Percentiles rank a stretch among this genome's conserved stretches.
phyloP scores from a whole-genome alignment of 106 monocot species.

The Posidonia australis region DNA sequence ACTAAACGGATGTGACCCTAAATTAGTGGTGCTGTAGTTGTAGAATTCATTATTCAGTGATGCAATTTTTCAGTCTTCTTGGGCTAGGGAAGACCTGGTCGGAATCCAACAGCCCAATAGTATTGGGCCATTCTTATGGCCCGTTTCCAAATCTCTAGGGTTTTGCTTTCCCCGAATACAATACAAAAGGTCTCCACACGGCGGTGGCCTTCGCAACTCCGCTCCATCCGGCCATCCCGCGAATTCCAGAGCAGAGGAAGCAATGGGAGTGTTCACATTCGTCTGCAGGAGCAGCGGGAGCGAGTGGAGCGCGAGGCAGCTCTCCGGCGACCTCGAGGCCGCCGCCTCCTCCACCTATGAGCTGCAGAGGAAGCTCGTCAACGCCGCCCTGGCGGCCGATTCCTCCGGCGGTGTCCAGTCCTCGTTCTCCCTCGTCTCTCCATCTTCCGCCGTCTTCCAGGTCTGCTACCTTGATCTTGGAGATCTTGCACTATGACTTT shows the following conservation, averaged over 20 bases:
- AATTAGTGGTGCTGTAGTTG: too few relatives aligned
- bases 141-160: too few relatives aligned
- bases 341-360: constrained; percentile 46
- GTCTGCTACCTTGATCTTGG: constrained; percentile 5
- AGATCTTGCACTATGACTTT: background rate
- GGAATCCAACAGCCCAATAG: too few relatives aligned
- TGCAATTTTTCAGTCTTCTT: too few relatives aligned
- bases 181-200: too few relatives aligned
- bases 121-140: too few relatives aligned
- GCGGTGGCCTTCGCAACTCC: too few relatives aligned
- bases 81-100: too few relatives aligned
- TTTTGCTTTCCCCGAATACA: too few relatives aligned
- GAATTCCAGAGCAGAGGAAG: background rate
- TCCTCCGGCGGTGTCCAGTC: constrained; percentile 61
- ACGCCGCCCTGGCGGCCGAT: constrained; percentile 40
- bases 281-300: constrained; percentile 58
- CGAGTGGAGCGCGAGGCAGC: constrained; percentile 75
- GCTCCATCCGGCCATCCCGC: too few relatives aligned
- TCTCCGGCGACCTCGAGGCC: constrained; percentile 57
- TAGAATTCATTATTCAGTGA: too few relatives aligned
- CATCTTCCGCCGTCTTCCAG: constrained; percentile 81
- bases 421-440: constrained; percentile 64
- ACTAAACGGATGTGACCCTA: too few relatives aligned
- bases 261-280: constrained; percentile 85
- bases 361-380: constrained; percentile 73